Evolutionary conservation across 2,329 filamentous ascomycete genomes (phyloP), one percentile per base, ranked within the genome.

Genomic region (Phialophora tarda): DNA sequence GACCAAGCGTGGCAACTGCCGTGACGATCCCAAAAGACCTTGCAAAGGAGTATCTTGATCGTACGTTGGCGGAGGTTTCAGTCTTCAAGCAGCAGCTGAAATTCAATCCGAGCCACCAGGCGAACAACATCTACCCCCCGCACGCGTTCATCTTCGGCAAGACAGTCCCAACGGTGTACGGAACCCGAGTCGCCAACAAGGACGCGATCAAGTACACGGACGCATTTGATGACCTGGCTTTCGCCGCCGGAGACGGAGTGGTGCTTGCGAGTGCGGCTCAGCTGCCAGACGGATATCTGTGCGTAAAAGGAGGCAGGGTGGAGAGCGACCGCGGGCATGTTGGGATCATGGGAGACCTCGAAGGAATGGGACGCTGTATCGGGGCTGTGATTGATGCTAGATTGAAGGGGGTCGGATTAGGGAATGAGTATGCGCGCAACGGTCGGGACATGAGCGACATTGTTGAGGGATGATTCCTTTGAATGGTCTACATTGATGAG

Each of bases 161-260:
- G 77, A 88, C 88, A 26, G 91, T 90, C 0, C 93, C 93, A 0
- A 97, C 93, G 0, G 91, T 96, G 0, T 92, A 89, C 75, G 92
- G 90, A 0, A 92, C 91, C 0, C 88, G 89, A 53, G 92, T 98
- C 0, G 80, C 85, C 14, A 87, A 87, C 1, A 83, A 85, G 3
- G 92, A 94, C 62, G 88, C 85, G 0, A 97, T 97, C 71, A 85
- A 88, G 58, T 87, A 88, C 67, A 82, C 87, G 0, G 92, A 96
- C 77, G 89, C 88, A 0, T 97, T 96, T 76, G 92, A 96, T 71
- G 89, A 96, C 72, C 83, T 98, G 2, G 86, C 92, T 0, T 97
- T 97, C 79, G 90, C 91, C 0, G 89, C 89, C 24, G 93, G 93
- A 1, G 93, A 98, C 75, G 94, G 93, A 0, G 93, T 98, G 0